These are phyloP conservation scores for Babesia ovis DNA, from an alignment of 169 alveolate species.

Conservation along the genomic window DNA sequence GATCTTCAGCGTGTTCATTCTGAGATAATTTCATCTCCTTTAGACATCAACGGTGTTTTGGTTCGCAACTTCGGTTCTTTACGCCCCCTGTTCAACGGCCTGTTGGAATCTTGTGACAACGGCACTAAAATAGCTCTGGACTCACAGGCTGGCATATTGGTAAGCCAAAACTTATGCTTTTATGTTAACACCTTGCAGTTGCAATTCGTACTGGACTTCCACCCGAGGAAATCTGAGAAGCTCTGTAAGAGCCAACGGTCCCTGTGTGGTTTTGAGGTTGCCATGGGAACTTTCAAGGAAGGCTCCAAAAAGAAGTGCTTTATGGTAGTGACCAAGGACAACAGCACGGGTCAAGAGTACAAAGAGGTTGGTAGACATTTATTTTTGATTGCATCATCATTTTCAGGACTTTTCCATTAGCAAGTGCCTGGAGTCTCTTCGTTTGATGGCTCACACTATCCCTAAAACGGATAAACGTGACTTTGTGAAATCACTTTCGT, in stretches of 20 bases:
- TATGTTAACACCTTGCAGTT: slow-evolving; percentile 4
- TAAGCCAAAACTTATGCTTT: neutral
- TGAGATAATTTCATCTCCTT: slow-evolving; percentile 57
- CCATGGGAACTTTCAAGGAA: slow-evolving; percentile 52
- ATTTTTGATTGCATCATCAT: too few relatives aligned
- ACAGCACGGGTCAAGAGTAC: slow-evolving; percentile 29
- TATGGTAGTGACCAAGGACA: slow-evolving; percentile 31
- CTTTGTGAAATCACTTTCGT: slow-evolving; percentile 35
- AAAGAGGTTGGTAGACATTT: slow-evolving; percentile 26
- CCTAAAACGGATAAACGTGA: slow-evolving; percentile 40
- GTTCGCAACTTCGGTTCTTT: slow-evolving; percentile 60
- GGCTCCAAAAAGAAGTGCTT: slow-evolving; percentile 57
- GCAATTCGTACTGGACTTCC: slow-evolving; percentile 44
- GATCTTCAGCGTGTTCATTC: slow-evolving; percentile 60
- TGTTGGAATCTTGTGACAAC: slow-evolving; percentile 34
- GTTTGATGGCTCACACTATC: slow-evolving; percentile 52
- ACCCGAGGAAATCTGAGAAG: slow-evolving; percentile 58
- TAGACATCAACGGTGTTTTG: slow-evolving; percentile 31
- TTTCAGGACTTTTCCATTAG: slow-evolving; percentile 61
- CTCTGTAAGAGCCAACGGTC: slow-evolving; percentile 44
- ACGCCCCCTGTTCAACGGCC: slow-evolving; percentile 36
- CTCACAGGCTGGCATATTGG: slow-evolving; percentile 60
- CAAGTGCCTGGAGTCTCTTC: slow-evolving; percentile 63
- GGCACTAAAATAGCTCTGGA: slow-evolving; percentile 49
- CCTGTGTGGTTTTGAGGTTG: slow-evolving; percentile 51